Percentiles rank a stretch among this genome's conserved stretches.
These are phyloP conservation scores for Evernia prunastri DNA, from an alignment of 495 filamentous ascomycete genomes.

Conservation along the genomic window DNA sequence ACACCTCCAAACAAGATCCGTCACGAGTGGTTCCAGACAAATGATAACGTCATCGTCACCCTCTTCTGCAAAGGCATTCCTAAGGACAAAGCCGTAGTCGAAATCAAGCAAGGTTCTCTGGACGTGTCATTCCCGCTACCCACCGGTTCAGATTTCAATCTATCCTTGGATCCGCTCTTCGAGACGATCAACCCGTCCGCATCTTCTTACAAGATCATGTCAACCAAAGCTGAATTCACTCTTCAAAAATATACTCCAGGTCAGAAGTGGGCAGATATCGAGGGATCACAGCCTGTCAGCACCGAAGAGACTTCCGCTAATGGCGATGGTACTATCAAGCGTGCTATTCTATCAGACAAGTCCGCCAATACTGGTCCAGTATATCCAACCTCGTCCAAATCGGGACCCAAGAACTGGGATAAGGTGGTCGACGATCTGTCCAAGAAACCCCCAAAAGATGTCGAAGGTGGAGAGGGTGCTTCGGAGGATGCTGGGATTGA, in stretches of 20 bases:
- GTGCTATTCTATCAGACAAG: conserved; percentile 14
- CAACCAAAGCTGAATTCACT: conserved; percentile 78
- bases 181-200: conserved; percentile 53
- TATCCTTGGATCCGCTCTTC: conserved; percentile 66
- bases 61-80: conserved; percentile 67
- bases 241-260: conserved; percentile 62
- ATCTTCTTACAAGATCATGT: conserved; percentile 57
- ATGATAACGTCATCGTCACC: conserved; percentile 57
- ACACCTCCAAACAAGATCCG: conserved; percentile 59
- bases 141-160: conserved; percentile 51
- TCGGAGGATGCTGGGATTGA: conserved; percentile 47
- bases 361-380: conserved; percentile 42
- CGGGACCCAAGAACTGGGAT: conserved; percentile 89
- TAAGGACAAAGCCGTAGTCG: conserved; percentile 52
- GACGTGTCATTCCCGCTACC: conserved; percentile 62
- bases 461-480: conserved; percentile 29
- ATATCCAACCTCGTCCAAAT: conserved; percentile 85
- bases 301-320: conserved; percentile 30
- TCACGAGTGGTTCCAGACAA: conserved; percentile 76
- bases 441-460: conserved; percentile 37
- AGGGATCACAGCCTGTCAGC: conserved; percentile 40
- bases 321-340: conserved; percentile 21
- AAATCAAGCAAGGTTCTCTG: conserved; percentile 53
- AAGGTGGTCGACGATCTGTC: conserved; percentile 57
- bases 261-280: conserved; percentile 70